phyloP scores from a whole-genome alignment of 2,329 filamentous ascomycete genomes.

The Apiospora kogelbergensis region DNA sequence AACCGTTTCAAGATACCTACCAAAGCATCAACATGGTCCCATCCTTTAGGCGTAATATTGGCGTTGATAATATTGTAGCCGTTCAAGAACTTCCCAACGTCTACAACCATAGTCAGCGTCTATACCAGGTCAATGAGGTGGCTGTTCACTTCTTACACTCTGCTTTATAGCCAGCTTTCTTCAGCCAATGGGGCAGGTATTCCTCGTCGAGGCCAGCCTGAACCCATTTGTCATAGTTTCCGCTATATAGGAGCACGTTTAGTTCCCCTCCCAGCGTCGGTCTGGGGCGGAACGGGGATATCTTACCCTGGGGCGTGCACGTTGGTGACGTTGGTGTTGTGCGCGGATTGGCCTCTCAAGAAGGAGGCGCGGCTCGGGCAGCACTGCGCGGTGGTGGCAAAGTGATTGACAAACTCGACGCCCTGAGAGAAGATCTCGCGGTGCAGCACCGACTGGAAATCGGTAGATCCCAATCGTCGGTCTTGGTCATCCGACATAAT shows the following conservation, averaged over 20 bases:
- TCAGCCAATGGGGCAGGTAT: conserved; percentile 71
- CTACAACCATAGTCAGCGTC: conserved; percentile 39
- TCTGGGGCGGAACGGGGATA: not conserved
- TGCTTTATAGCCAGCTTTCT: conserved; percentile 65
- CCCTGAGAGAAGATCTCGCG: conserved; percentile 34
- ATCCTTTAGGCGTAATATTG: conserved; percentile 48
- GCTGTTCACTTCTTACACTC: conserved; percentile 38
- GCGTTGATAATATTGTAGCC: conserved; percentile 33
- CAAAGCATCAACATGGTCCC: conserved; percentile 26
- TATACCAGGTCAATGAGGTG: not conserved
- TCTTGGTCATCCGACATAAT: conserved; percentile 71
- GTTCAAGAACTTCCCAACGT: conserved; percentile 70
- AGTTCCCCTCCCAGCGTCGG: not conserved
- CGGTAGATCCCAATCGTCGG: conserved; percentile 57
- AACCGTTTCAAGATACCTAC: not conserved
- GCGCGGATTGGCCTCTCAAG: conserved; percentile 65
- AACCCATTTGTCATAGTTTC: conserved; percentile 67
- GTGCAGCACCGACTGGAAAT: conserved; percentile 58
- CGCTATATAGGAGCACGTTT: conserved; percentile 46
- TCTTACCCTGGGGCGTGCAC: conserved; percentile 43
- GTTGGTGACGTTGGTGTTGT: conserved; percentile 70
- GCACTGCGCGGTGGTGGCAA: conserved; percentile 65
- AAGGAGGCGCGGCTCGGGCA: conserved; percentile 67
- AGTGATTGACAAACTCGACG: conserved; percentile 63
- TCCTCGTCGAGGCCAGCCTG: conserved; percentile 63